These are phyloP conservation scores for Eugenia klotzschiana DNA, from an alignment of 441 rosid species.

Conservation along the genomic window DNA sequence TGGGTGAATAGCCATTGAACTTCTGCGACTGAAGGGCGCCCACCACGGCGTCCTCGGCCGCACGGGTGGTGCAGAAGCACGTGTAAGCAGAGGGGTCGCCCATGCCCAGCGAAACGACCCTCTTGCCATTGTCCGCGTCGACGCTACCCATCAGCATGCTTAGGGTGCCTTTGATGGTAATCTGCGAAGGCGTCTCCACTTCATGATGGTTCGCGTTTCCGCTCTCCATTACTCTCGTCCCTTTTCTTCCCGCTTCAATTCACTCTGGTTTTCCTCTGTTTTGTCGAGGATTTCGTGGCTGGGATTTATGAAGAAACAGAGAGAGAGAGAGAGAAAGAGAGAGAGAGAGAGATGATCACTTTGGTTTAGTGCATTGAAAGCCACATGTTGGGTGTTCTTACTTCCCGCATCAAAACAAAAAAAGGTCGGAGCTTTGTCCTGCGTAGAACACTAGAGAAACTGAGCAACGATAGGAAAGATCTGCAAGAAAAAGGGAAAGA, in stretches of 20 bases:
- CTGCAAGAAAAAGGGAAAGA: neutral
- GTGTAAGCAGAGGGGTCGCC: constrained; percentile 83
- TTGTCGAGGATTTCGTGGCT: neutral
- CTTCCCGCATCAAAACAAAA: constrained; percentile 13
- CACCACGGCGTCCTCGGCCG: constrained; percentile 44
- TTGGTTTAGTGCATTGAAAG: neutral
- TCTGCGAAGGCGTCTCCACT: constrained; percentile 24
- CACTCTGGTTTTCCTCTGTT: neutral
- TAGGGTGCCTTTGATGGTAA: constrained; percentile 73
- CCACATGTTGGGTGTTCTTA: constrained; percentile 16
- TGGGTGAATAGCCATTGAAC: constrained; percentile 86
- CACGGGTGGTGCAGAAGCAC: constrained; percentile 58
- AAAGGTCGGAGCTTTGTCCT: neutral
- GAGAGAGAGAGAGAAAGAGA: too few species aligned
- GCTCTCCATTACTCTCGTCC: neutral
- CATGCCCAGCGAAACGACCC: constrained; percentile 60
- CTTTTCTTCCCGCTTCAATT: neutral
- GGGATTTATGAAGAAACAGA: neutral
- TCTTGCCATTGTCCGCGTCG: constrained; percentile 22
- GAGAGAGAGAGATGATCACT: neutral
- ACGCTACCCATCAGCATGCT: constrained; percentile 50
- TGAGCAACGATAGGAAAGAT: neutral
- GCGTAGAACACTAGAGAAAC: neutral
- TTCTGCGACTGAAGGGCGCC: constrained; percentile 57
- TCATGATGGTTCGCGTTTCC: constrained; percentile 4